A percentile compares a stretch with the other conserved stretches of the same genome.
Evolutionary conservation across 1,284 basidiomycete species (phyloP).

Genomic region (Wallemia ichthyophaga): DNA sequence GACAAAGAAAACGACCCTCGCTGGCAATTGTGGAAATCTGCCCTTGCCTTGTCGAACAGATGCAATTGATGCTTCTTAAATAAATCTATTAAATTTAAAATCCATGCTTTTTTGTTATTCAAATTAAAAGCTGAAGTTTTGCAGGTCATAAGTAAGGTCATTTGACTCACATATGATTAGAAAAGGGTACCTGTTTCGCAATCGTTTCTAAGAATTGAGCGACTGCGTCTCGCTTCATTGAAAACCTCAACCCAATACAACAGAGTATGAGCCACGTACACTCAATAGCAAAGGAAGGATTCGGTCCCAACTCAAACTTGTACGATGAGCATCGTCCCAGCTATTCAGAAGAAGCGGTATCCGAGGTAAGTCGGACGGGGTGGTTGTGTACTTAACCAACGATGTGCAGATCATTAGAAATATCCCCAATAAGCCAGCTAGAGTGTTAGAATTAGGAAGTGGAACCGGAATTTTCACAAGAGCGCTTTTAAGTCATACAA

Average conservation of each 20-base stretch:
- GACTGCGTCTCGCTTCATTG: too few relatives aligned
- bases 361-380: too few relatives aligned
- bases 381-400: too few relatives aligned
- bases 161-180: too few relatives aligned
- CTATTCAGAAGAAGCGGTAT: not conserved
- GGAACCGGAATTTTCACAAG: constrained; percentile 55
- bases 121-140: too few relatives aligned
- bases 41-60: not conserved
- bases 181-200: too few relatives aligned
- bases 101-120: too few relatives aligned
- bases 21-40: not conserved
- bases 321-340: not conserved
- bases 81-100: too few relatives aligned
- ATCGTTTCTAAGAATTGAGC: too few relatives aligned
- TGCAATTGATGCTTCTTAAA: not conserved
- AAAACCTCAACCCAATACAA: not conserved
- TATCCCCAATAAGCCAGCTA: not conserved
- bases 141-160: too few relatives aligned
- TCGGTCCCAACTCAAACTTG: not conserved
- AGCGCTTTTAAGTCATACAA: constrained; percentile 30
- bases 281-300: not conserved
- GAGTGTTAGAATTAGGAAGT: constrained; percentile 25
- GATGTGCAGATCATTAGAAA: not conserved
- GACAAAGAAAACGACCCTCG: not conserved
- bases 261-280: not conserved